phyloP scores from a whole-genome alignment of 257 asterid genomes.

The Solanum megistacrolobum region DNA sequence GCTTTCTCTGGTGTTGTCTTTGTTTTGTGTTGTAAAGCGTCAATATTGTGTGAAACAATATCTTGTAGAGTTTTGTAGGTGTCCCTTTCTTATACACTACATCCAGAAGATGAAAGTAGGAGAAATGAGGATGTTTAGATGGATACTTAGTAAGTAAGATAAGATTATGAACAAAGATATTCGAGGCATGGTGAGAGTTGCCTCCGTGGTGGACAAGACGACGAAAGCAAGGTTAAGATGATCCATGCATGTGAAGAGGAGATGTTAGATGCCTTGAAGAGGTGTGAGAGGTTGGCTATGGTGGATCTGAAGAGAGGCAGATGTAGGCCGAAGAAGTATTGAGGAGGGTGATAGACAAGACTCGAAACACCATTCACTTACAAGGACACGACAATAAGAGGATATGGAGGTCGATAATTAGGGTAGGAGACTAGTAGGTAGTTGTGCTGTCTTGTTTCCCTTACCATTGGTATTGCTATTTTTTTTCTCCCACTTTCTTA shows the following conservation, averaged over 20 bases:
- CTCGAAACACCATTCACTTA: background rate
- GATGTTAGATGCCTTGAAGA: background rate
- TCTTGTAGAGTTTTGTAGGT: no score
- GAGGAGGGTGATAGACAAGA: no score
- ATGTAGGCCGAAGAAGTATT: background rate
- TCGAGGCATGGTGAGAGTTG: background rate
- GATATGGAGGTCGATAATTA: background rate
- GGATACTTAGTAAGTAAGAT: background rate
- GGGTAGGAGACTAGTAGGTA: background rate
- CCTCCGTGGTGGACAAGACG: background rate
- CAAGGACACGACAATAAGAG: background rate
- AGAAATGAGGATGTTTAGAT: background rate
- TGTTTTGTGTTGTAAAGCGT: no score
- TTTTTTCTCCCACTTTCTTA: background rate
- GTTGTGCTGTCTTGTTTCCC: background rate
- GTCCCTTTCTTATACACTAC: no score
- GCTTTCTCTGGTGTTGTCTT: no score
- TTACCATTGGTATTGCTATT: no score
- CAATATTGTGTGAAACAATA: no score
- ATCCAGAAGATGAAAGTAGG: background rate
- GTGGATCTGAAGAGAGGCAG: background rate
- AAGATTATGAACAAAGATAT: no score
- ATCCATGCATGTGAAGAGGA: background rate
- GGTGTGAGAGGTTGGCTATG: background rate
- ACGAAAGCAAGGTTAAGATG: background rate